Base-by-base conservation (phyloP, 2,329 filamentous ascomycete genomes). In the Epichloe gansuensis region DNA sequence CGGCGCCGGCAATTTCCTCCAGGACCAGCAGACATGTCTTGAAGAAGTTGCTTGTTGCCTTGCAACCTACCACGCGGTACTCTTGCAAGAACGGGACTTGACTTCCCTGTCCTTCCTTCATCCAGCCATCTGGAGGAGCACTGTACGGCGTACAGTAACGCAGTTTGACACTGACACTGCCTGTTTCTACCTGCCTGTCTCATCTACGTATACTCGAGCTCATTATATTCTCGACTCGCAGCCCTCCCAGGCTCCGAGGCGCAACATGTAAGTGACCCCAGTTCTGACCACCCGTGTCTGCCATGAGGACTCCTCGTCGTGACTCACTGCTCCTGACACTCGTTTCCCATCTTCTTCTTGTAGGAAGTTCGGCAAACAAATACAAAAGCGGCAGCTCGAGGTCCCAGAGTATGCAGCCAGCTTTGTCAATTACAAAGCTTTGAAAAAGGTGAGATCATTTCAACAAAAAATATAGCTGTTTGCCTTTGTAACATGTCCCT, bases 321-420 rank as follows among this genome's bases (percentile, higher is more conserved):
- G 25, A 52, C 51, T 40, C 15, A 15, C 17, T 40, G 38, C 48
- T 51, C 44, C 52, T 56, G 36, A 54, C 53, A 48, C 36, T 36
- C 47, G 38, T 47, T 49, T 48, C 43, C 31, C 45, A 45, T 54
- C 3, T 50, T 38, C 47, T 47, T 34, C 50, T 54, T 57, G 49
- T 63, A 98, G 91, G 93, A 98, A 98, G 81, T 98, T 98, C 75
- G 93, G 93, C 70, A 98, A 98, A 77, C 89, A 96, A 68, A 95
- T 98, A 60, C 93, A 97, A 76, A 95, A 95, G 76, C 85, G 90
- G 68, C 93, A 98, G 78, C 87, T 98, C 64, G 93, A 98, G 69
- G 90, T 98, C 55, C 93, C 93, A 55, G 93, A 98, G 79, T 98
- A 98, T 84, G 91, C 93, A 56, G 89, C 91, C 58, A 96, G 90